phyloP scores from a whole-genome alignment of 345 rosid genomes.

The Citrus hindsii region DNA sequence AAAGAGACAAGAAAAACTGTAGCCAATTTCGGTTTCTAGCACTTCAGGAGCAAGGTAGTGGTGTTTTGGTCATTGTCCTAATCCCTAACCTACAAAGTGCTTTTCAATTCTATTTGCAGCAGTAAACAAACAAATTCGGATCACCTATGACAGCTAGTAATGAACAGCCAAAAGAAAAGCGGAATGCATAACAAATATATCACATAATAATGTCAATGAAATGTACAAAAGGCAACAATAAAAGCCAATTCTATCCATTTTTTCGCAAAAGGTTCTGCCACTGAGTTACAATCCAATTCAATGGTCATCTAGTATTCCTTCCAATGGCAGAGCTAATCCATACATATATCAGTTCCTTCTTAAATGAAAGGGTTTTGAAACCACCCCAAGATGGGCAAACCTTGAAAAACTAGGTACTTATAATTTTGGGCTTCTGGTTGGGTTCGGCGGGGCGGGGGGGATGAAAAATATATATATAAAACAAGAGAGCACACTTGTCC shows the following conservation, averaged over 20 bases:
- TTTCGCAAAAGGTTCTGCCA: constrained; percentile 8
- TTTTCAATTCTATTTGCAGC: not conserved
- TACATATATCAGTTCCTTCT: not conserved
- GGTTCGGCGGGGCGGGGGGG: not conserved
- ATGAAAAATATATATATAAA: not conserved
- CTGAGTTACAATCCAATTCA: constrained; percentile 3
- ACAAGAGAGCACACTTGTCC: constrained; percentile 7
- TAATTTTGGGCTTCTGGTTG: not conserved
- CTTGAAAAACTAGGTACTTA: constrained; percentile 14
- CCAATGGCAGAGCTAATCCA: constrained; percentile 12
- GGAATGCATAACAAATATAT: not conserved
- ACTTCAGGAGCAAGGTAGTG: not conserved
- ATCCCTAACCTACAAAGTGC: constrained; percentile 8
- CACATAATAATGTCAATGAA: constrained; percentile 6
- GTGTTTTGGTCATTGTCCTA: constrained; percentile 9
- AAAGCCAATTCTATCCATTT: constrained; percentile 11
- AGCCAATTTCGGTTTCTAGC: not conserved
- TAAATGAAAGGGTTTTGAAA: not conserved
- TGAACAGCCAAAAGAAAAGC: constrained; percentile 2
- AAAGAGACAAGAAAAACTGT: constrained; percentile 6
- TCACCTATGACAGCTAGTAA: not conserved
- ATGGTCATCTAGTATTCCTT: constrained; percentile 1
- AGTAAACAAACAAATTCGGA: not conserved
- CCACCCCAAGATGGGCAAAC: not conserved
- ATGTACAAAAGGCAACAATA: constrained; percentile 4